Base-by-base conservation (phyloP, 2,329 filamentous ascomycete species). In the Penicillium capsulatum region DNA sequence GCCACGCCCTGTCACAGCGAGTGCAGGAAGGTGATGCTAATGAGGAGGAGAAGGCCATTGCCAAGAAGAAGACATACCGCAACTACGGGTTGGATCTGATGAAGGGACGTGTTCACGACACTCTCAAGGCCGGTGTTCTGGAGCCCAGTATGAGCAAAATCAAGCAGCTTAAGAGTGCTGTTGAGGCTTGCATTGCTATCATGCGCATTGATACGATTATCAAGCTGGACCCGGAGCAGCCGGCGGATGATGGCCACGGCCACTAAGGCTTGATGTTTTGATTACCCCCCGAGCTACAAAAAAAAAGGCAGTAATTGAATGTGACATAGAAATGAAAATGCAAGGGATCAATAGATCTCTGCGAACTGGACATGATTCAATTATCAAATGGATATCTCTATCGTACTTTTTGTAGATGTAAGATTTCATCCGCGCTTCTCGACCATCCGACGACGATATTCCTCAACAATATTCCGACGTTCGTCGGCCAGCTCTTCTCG, bases 141-240 rank as follows among this genome's bases (percentile, higher is more conserved):
- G 92, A 98, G 74, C 92, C 92, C 20, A 94, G 86, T 69, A 89
- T 98, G 75, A 96, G 91, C 79, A 98, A 98, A 77, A 80, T 98
- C 54, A 85, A 91, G 69, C 92, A 97, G 75, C 75, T 98, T 62
- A 98, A 98, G 83, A 94, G 86, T 69, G 92, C 92, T 17, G 92
- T 98, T 34, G 92, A 98, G 73, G 92, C 92, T 39, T 97, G 92
- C 69, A 94, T 98, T 68, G 86, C 89, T 62, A 97, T 98, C 66
- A 97, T 98, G 92, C 81, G 92, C 60, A 98, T 98, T 64, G 92
- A 98, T 73, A 97, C 92, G 51, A 76, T 98, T 69, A 97, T 98
- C 72, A 94, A 94, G 75, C 73, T 98, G 67, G 92, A 98, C 75
- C 90, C 90, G 13, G 89, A 96, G 74, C 79, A 83, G 73, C 76